phyloP scores from a whole-genome alignment of 2,329 filamentous ascomycete species.

The Colletotrichum sp. region DNA sequence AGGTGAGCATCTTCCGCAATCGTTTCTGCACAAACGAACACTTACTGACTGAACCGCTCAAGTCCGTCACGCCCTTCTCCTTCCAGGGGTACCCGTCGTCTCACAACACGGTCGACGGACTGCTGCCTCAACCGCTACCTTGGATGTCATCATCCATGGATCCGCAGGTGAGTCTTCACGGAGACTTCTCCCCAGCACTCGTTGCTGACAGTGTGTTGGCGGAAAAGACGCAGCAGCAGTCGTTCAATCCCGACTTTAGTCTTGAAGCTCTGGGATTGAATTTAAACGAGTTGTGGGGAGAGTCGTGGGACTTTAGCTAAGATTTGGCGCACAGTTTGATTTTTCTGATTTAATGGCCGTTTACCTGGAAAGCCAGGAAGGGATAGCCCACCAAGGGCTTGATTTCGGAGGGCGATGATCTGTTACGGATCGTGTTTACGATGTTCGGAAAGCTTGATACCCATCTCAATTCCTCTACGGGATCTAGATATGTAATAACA shows the following conservation, averaged over 20 bases:
- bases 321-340: neutral
- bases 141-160: slow-evolving; percentile 35
- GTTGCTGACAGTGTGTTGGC: slow-evolving; percentile 21
- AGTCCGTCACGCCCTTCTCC: slow-evolving; percentile 49
- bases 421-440: neutral
- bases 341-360: neutral
- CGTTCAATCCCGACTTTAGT: slow-evolving; percentile 57
- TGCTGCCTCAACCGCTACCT: slow-evolving; percentile 33
- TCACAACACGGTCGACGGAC: slow-evolving; percentile 19
- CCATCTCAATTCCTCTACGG: slow-evolving; percentile 13
- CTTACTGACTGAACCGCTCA: slow-evolving; percentile 5
- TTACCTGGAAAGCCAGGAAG: neutral
- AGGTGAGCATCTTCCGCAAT: slow-evolving; percentile 34
- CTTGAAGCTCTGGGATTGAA: slow-evolving; percentile 59
- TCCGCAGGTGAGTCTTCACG: slow-evolving; percentile 24
- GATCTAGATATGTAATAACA: slow-evolving; percentile 3
- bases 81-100: slow-evolving; percentile 28
- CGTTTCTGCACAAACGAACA: neutral
- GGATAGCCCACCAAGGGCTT: neutral
- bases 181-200: slow-evolving; percentile 19
- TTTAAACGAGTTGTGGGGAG: slow-evolving; percentile 61
- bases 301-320: slow-evolving; percentile 48
- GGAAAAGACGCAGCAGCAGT: slow-evolving; percentile 32
- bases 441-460: slow-evolving; percentile 19
- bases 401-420: neutral